Percentiles rank a stretch among this genome's conserved stretches.
Conservation (phyloP, 345 rosid species). For the Aethionema arabicum region DNA sequence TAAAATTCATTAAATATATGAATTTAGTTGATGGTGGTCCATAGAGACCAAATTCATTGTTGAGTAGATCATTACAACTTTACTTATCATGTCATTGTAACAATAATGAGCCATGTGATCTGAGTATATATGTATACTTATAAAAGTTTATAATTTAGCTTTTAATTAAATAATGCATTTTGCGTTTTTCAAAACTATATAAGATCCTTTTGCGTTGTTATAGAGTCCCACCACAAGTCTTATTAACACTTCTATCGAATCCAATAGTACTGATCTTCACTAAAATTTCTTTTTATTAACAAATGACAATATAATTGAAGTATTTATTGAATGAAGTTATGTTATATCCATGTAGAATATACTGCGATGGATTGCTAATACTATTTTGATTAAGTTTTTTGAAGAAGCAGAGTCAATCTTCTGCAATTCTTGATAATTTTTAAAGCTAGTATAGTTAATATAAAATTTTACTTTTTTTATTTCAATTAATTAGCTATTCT, state of each 20-base stretch:
- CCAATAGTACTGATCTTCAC: background rate
- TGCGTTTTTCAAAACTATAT: conserved; percentile 25
- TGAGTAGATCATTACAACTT: conserved; percentile 42
- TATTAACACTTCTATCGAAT: conserved; percentile 1
- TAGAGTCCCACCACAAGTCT: conserved; percentile 28
- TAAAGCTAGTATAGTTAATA: too few relatives aligned
- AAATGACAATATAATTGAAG: too few relatives aligned
- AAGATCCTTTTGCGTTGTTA: conserved; percentile 38
- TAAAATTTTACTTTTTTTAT: too few relatives aligned
- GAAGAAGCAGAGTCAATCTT: too few relatives aligned
- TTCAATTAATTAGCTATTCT: too few relatives aligned
- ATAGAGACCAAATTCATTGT: conserved; percentile 28
- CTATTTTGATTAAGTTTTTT: too few relatives aligned
- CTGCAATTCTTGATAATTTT: too few relatives aligned
- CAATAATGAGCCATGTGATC: conserved; percentile 37
- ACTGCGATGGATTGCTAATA: too few relatives aligned
- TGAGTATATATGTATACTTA: conserved; percentile 26
- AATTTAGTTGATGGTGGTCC: conserved; percentile 32
- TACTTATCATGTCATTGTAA: conserved; percentile 32
- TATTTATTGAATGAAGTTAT: too few relatives aligned
- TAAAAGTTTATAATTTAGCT: conserved; percentile 28
- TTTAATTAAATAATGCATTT: conserved; percentile 25
- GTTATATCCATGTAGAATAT: too few relatives aligned
- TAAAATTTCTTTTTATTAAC: too few relatives aligned
- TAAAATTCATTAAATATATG: background rate